A percentile compares a stretch with the other conserved stretches of the same genome.
These are phyloP conservation scores for Symbiotaphrina buchneri DNA, from an alignment of 495 filamentous ascomycete genomes.

Conservation along the genomic window DNA sequence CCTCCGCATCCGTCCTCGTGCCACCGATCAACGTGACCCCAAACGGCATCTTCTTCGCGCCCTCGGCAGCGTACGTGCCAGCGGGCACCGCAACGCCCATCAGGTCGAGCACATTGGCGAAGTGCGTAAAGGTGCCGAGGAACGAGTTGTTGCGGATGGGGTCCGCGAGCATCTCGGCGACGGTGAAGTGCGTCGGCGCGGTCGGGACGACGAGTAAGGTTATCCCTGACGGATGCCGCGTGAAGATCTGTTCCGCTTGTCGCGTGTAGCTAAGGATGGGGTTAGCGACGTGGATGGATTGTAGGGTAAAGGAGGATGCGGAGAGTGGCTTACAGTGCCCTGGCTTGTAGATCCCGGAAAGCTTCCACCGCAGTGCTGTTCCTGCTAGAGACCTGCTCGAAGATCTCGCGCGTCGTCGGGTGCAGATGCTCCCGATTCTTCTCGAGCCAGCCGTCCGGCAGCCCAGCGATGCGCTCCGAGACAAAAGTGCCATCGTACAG, in stretches of 20 bases:
- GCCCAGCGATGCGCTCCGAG: conserved; percentile 26
- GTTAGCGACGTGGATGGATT: not conserved
- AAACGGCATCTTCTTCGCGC: conserved; percentile 27
- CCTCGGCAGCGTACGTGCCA: conserved; percentile 16
- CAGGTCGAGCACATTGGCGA: conserved; percentile 40
- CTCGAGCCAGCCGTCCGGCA: conserved; percentile 19
- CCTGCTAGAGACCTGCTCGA: conserved; percentile 20
- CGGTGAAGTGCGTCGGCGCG: conserved; percentile 31
- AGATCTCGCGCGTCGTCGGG: conserved; percentile 28
- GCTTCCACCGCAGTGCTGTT: conserved; percentile 27
- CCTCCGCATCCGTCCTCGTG: conserved; percentile 28
- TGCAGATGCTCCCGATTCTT: conserved; percentile 20
- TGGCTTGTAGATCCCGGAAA: conserved; percentile 28
- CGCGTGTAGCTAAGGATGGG: conserved; percentile 12
- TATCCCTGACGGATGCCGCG: conserved; percentile 17
- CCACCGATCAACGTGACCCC: conserved; percentile 37
- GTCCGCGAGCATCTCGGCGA: conserved; percentile 29
- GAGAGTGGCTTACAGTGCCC: conserved; percentile 15
- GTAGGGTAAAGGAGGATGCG: not conserved
- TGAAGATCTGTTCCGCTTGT: conserved; percentile 22
- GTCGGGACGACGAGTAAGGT: conserved; percentile 41
- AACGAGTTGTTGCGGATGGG: conserved; percentile 29
- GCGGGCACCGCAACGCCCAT: conserved; percentile 36
- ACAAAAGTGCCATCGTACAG: conserved; percentile 34
- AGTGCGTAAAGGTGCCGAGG: conserved; percentile 38